A percentile compares a stretch with the other conserved stretches of the same genome.
phyloP scores from a whole-genome alignment of 768 basidiomycete species.

The Lactarius sp. region DNA sequence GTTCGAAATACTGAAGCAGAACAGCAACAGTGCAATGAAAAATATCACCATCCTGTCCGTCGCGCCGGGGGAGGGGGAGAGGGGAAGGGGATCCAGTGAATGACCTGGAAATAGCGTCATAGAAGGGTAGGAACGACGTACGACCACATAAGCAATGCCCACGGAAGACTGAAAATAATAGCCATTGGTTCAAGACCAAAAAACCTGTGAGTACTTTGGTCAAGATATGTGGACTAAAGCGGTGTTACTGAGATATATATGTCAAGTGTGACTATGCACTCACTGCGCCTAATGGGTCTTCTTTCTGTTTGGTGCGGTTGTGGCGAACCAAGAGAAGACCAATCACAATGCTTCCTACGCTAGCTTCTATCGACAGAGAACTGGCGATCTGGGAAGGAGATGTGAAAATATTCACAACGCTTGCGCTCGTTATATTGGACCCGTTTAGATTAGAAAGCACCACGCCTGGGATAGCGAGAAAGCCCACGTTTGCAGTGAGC shows the following conservation, averaged over 20 bases:
- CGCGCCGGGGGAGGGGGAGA: no score
- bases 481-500: slow-evolving; percentile 34
- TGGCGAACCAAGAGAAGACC: slow-evolving; percentile 44
- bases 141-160: slow-evolving; percentile 58
- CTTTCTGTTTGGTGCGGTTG: slow-evolving; percentile 35
- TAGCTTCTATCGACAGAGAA: slow-evolving; percentile 44
- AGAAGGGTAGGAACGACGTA: slow-evolving; percentile 34
- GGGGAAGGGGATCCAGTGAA: background rate
- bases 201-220: slow-evolving; percentile 27
- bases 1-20: slow-evolving; percentile 16
- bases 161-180: slow-evolving; percentile 51
- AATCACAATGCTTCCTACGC: slow-evolving; percentile 45
- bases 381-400: slow-evolving; percentile 46
- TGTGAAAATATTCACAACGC: slow-evolving; percentile 18
- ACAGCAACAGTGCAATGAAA: slow-evolving; percentile 10
- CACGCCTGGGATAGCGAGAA: slow-evolving; percentile 35
- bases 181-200: slow-evolving; percentile 50
- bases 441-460: background rate
- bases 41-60: slow-evolving; percentile 16
- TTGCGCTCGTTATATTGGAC: background rate
- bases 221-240: slow-evolving; percentile 28
- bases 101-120: background rate
- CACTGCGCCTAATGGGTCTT: slow-evolving; percentile 27
- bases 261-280: background rate
- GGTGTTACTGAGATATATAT: background rate